Conservation (phyloP, 106 monocot genomes). For the Dioscorea alata region DNA sequence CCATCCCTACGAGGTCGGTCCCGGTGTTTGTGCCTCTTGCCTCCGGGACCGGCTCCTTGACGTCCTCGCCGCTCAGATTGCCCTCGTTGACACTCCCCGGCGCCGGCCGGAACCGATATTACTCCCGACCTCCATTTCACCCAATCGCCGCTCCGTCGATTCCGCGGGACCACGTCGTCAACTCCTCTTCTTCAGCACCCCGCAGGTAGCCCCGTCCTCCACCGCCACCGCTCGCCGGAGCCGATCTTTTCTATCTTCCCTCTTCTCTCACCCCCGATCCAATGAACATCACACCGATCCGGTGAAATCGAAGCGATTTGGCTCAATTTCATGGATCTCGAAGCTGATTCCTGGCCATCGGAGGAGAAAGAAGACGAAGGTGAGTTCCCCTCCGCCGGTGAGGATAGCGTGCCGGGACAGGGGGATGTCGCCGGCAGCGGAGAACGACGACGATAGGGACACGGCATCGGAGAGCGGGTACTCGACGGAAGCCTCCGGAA, state of each 20-base stretch:
- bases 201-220: constrained; percentile 28
- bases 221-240: constrained; percentile 3
- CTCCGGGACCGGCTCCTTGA: constrained; percentile 71
- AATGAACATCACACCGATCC: constrained; percentile 1
- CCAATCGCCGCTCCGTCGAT: constrained; percentile 36
- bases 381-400: constrained; percentile 1
- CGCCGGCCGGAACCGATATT: constrained; percentile 7
- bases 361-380: constrained; percentile 14
- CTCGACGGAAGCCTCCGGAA: constrained; percentile 18
- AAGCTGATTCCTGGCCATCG: constrained; percentile 11
- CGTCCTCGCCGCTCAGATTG: constrained; percentile 23
- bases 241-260: constrained; percentile 31
- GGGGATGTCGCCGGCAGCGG: constrained; percentile 29
- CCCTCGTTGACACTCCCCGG: constrained; percentile 1
- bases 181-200: constrained; percentile 40
- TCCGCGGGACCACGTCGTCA: not conserved
- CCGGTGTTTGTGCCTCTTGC: constrained; percentile 75
- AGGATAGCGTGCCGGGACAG: constrained; percentile 8
- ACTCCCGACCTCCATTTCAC: constrained; percentile 31
- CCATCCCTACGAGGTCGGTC: constrained; percentile 44
- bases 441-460: constrained; percentile 1
- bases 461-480: constrained; percentile 12
- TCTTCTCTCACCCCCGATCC: constrained; percentile 26
- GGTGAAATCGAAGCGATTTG: not conserved
- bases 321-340: constrained; percentile 21